Conservation (phyloP, 495 filamentous ascomycete species). For the Talaromyces thailandensis region DNA sequence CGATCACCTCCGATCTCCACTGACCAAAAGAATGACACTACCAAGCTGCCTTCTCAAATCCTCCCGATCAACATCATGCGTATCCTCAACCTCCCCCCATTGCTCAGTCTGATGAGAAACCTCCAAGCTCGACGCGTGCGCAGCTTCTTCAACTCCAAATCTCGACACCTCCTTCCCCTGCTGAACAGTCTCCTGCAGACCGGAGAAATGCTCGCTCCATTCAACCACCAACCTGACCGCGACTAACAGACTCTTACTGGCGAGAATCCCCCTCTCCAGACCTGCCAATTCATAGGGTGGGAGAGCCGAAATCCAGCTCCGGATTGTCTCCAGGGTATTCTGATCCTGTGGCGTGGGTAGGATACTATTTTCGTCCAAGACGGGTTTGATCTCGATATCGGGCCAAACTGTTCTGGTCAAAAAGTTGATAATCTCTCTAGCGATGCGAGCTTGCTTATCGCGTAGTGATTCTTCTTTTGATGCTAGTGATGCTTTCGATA, state of each 20-base stretch:
- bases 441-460: conserved; percentile 58
- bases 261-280: conserved; percentile 73
- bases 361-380: conserved; percentile 65
- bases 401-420: conserved; percentile 76
- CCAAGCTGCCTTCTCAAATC: conserved; percentile 84
- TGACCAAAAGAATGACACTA: conserved; percentile 71
- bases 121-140: conserved; percentile 69
- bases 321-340: conserved; percentile 63
- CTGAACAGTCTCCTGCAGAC: conserved; percentile 20
- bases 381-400: conserved; percentile 64
- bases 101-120: conserved; percentile 80
- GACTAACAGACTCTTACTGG: conserved; percentile 75
- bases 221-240: conserved; percentile 71
- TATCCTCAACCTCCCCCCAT: conserved; percentile 98
- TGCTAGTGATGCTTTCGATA: conserved; percentile 17
- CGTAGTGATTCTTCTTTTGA: conserved; percentile 41
- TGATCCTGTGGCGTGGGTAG: conserved; percentile 61
- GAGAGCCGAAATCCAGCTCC: conserved; percentile 67
- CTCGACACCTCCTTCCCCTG: conserved; percentile 11
- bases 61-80: conserved; percentile 93
- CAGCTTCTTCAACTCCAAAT: conserved; percentile 56
- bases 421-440: conserved; percentile 58
- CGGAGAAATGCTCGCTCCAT: conserved; percentile 70
- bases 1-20: conserved; percentile 37
- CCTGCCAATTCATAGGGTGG: conserved; percentile 73